Evolutionary conservation across 305 asterid genomes (phyloP).

Genomic region (Caryopteris hybrid): DNA sequence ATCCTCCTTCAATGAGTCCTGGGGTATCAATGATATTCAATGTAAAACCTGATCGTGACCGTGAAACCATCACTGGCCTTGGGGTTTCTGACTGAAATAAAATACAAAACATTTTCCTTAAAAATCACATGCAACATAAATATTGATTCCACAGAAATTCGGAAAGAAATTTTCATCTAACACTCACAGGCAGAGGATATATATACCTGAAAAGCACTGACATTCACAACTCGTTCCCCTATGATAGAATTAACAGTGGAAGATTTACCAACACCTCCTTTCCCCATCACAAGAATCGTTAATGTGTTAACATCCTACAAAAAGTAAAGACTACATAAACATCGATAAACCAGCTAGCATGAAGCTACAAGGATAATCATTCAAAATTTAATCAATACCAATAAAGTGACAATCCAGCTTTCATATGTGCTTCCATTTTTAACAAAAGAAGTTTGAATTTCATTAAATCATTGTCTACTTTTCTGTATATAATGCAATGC

Average conservation of each 20-base stretch:
- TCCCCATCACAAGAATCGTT: constrained; percentile 94
- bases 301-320: constrained; percentile 65
- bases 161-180: not conserved
- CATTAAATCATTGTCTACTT: not conserved
- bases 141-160: not conserved
- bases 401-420: not conserved
- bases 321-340: not conserved
- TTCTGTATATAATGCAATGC: not conserved
- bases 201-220: constrained; percentile 91
- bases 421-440: not conserved
- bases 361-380: not conserved
- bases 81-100: constrained; percentile 71
- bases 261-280: constrained; percentile 97
- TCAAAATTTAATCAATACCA: not conserved
- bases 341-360: not conserved
- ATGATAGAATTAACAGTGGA: constrained; percentile 84
- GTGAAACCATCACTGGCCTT: constrained; percentile 87
- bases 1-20: constrained; percentile 93
- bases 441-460: not conserved
- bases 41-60: constrained; percentile 70
- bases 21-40: constrained; percentile 85
- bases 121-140: not conserved
- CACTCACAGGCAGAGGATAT: not conserved
- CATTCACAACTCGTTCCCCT: constrained; percentile 85
- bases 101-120: not conserved